A percentile compares a stretch with the other conserved stretches of the same genome.
These are phyloP conservation scores for Lentinula sp. DNA, from an alignment of 768 basidiomycete genomes.

Conservation along the genomic window DNA sequence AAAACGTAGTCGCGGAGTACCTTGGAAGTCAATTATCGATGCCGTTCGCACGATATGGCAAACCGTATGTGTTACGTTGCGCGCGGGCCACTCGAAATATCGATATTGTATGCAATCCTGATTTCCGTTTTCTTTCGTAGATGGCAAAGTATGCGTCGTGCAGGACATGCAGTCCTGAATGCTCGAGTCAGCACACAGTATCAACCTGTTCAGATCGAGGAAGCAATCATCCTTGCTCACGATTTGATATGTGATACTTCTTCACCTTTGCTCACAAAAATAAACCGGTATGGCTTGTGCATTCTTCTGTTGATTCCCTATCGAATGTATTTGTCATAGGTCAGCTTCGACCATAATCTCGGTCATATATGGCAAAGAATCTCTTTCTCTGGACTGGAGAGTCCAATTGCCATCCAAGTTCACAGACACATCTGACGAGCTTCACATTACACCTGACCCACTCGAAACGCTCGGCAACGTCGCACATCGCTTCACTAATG, in stretches of 20 bases:
- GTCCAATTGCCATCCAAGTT: background rate
- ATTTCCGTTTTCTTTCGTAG: background rate
- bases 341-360: background rate
- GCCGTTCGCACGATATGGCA: background rate
- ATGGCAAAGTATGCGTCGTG: background rate
- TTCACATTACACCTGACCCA: background rate
- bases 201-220: background rate
- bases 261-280: background rate
- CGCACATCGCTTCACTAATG: background rate
- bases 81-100: too few species aligned
- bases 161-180: constrained; percentile 1
- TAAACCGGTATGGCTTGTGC: background rate
- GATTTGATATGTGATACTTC: background rate
- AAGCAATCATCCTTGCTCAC: background rate
- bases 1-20: background rate
- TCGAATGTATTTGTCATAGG: background rate
- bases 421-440: background rate
- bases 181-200: background rate
- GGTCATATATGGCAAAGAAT: constrained; percentile 10
- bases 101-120: too few species aligned
- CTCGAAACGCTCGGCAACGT: background rate
- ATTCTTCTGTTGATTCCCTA: too few species aligned
- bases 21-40: background rate
- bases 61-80: background rate
- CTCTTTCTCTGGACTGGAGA: background rate